Conservation (phyloP, 805 yeast species). For the Cyberlindnera misumaiensis region DNA sequence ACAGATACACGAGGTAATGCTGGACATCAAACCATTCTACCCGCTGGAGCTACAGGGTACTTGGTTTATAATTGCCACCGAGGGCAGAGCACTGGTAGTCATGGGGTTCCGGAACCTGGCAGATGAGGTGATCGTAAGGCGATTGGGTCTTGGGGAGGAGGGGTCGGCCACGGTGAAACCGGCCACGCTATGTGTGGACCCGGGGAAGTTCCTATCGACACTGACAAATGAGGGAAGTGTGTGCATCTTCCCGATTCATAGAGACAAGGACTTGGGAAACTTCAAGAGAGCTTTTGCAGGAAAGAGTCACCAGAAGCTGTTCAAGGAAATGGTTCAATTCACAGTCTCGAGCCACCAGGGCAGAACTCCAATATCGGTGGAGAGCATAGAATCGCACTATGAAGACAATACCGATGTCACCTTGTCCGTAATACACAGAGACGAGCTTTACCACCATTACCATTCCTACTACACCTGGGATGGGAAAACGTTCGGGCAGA, state of each 20-base stretch:
- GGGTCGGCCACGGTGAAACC: slow-evolving; percentile 5
- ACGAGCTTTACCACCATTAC: slow-evolving; percentile 13
- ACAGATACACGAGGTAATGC: slow-evolving; percentile 11
- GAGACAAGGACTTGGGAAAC: slow-evolving; percentile 10
- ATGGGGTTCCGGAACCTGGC: slow-evolving; percentile 13
- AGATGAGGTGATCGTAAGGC: slow-evolving; percentile 8
- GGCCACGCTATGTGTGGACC: slow-evolving; percentile 10
- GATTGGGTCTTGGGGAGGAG: slow-evolving; percentile 1
- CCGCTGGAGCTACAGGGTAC: slow-evolving; percentile 7
- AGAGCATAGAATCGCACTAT: slow-evolving; percentile 8
- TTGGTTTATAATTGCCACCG: slow-evolving; percentile 14
- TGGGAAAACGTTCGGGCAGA: slow-evolving; percentile 2
- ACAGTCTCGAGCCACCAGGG: slow-evolving; percentile 15
- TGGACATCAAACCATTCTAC: slow-evolving; percentile 9
- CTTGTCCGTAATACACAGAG: slow-evolving; percentile 11
- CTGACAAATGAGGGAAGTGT: slow-evolving; percentile 16
- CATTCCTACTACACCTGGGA: slow-evolving; percentile 7
- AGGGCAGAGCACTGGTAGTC: slow-evolving; percentile 11
- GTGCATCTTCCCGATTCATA: slow-evolving; percentile 7
- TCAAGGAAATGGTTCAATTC: slow-evolving; percentile 8
- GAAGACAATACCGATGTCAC: slow-evolving; percentile 6
- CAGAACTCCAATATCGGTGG: slow-evolving; percentile 13
- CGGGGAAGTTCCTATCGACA: slow-evolving; percentile 8
- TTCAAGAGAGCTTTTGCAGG: slow-evolving; percentile 10
- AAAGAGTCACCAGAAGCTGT: slow-evolving; percentile 4